Conservation (phyloP, 2,329 filamentous ascomycete species). For the Neopestalotiopsis sp. region DNA sequence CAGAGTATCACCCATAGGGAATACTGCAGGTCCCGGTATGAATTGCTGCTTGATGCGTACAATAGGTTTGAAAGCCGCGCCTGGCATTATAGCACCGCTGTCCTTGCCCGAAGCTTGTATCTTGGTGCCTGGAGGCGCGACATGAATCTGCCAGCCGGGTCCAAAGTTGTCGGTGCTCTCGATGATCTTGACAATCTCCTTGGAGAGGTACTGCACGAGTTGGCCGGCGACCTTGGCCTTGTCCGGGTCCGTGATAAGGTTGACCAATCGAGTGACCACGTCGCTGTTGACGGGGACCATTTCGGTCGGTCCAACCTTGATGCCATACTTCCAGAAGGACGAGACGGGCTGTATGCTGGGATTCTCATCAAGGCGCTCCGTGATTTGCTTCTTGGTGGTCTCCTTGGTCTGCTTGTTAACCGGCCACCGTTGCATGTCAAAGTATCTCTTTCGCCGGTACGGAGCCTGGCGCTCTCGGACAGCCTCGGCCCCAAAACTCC, state of each 20-base stretch:
- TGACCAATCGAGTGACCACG: not conserved
- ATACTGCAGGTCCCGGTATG: constrained; percentile 38
- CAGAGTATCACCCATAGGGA: constrained; percentile 44
- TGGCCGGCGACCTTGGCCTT: not conserved
- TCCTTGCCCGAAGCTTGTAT: not conserved
- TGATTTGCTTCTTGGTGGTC: constrained; percentile 36
- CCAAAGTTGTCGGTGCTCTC: not conserved
- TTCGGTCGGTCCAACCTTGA: constrained; percentile 11
- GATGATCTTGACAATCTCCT: not conserved
- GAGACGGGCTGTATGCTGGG: constrained; percentile 19
- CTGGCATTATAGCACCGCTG: not conserved
- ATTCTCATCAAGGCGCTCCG: constrained; percentile 35
- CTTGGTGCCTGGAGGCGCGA: not conserved
- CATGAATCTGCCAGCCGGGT: not conserved
- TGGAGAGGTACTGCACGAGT: not conserved
- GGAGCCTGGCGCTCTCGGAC: constrained; percentile 36
- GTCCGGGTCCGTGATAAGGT: constrained; percentile 10
- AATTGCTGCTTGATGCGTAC: constrained; percentile 28
- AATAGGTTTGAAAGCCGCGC: constrained; percentile 25
- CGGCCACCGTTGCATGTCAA: constrained; percentile 56
- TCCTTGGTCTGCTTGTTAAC: constrained; percentile 42
- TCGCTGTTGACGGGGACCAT: not conserved
- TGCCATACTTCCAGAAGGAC: constrained; percentile 4
- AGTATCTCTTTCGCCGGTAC: constrained; percentile 43
- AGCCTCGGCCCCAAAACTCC: constrained; percentile 36